Evolutionary conservation across 148 eudicot genomes (phyloP).

Genomic region (Rhododendron simsii): DNA sequence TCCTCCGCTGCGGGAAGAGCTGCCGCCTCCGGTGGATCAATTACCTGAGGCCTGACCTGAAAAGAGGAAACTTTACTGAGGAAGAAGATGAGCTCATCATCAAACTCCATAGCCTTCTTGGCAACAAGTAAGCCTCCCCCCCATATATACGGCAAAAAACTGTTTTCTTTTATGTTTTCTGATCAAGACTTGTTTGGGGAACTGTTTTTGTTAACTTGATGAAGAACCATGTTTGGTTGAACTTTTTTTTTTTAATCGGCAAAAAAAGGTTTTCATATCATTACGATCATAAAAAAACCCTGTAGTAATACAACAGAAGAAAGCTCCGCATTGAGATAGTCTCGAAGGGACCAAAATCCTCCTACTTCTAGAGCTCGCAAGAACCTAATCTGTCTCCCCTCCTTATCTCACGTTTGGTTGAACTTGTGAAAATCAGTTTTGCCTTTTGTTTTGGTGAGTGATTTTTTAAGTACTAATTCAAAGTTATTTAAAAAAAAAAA

Average conservation of each 20-base stretch:
- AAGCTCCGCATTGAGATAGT: too few species aligned
- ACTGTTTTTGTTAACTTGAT: not conserved
- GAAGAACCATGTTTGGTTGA: not conserved
- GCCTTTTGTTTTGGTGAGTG: not conserved
- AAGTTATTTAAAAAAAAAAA: too few species aligned
- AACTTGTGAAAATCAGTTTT: not conserved
- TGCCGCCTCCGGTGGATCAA: constrained; percentile 96
- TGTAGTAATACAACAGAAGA: too few species aligned
- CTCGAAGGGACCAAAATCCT: too few species aligned
- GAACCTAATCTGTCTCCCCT: too few species aligned
- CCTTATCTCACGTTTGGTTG: too few species aligned
- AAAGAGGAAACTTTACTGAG: constrained; percentile 82
- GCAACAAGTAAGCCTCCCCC: constrained; percentile 66
- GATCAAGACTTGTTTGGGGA: not conserved
- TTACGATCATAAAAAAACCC: too few species aligned
- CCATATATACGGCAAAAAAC: too few species aligned
- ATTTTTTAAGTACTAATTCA: not conserved
- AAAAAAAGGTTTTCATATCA: too few species aligned
- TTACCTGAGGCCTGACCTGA: constrained; percentile 82
- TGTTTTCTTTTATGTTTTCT: too few species aligned
- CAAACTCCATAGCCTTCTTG: constrained; percentile 91
- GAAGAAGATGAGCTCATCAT: constrained; percentile 92
- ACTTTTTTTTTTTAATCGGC: not conserved
- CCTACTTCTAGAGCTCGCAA: too few species aligned
- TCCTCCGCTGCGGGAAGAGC: constrained; percentile 87